Conservation (phyloP, 768 basidiomycete genomes). For the Trametes coccinea region DNA sequence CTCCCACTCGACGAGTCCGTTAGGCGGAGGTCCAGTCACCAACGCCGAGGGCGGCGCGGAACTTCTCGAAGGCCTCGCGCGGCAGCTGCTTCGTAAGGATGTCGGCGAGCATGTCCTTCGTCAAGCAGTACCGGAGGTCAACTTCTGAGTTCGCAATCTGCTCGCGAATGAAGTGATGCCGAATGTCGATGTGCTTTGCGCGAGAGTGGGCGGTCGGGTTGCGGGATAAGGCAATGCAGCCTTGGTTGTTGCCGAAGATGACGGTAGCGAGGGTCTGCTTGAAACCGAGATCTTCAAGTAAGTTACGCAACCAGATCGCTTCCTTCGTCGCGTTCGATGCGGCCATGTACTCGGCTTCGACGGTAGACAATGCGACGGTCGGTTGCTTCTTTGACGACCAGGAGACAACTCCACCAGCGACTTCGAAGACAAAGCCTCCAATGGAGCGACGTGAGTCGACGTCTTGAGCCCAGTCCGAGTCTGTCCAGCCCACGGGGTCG, state of each 20-base stretch:
- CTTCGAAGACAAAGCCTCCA: constrained; percentile 33
- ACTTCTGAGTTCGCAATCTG: no score
- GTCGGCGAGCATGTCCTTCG: no score
- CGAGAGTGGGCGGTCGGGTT: no score
- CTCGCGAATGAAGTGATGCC: not conserved
- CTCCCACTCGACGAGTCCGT: no score
- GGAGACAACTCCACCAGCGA: constrained; percentile 29
- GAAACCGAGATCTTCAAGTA: constrained; percentile 30
- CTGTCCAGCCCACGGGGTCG: constrained; percentile 4
- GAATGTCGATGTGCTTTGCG: not conserved
- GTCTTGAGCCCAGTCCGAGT: constrained; percentile 21
- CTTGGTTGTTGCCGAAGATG: no score
- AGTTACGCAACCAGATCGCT: constrained; percentile 33
- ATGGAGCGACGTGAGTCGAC: constrained; percentile 18
- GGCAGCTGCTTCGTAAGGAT: no score
- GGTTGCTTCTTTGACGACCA: constrained; percentile 36
- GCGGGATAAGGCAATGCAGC: no score
- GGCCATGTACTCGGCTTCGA: constrained; percentile 41
- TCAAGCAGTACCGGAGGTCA: no score
- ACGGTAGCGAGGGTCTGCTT: not conserved
- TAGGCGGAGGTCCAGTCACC: no score
- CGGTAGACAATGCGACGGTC: constrained; percentile 34
- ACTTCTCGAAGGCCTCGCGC: no score
- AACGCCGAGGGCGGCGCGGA: no score
- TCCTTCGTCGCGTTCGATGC: constrained; percentile 32